Percentiles rank a stretch among this genome's conserved stretches.
Evolutionary conservation across 2,329 filamentous ascomycete species (phyloP).

Genomic region (Chalaropsis thielavioides): DNA sequence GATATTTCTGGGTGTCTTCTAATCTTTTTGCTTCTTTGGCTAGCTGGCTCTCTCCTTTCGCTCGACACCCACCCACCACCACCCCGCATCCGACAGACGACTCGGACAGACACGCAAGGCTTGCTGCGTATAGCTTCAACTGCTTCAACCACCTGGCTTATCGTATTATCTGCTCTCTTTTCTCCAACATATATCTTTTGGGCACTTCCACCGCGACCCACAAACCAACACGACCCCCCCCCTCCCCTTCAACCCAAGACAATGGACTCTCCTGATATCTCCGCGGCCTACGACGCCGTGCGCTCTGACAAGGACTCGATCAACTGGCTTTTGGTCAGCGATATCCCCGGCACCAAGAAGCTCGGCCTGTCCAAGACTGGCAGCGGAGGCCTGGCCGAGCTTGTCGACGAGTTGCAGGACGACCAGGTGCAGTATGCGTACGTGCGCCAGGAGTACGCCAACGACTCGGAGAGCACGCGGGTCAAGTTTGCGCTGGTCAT

Average conservation of each 20-base stretch:
- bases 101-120: neutral
- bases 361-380: conserved; percentile 44
- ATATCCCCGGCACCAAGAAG: conserved; percentile 42
- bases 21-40: neutral
- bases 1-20: neutral
- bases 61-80: neutral
- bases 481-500: conserved; percentile 55
- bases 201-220: neutral
- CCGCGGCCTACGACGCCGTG: conserved; percentile 50
- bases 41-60: neutral
- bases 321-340: conserved; percentile 54
- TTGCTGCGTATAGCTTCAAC: neutral
- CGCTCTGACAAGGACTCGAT: conserved; percentile 50
- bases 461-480: conserved; percentile 53
- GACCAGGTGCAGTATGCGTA: conserved; percentile 51
- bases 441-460: conserved; percentile 52
- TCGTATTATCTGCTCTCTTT: neutral
- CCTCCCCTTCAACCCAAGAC: neutral
- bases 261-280: conserved; percentile 42
- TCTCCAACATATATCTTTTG: neutral
- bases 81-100: neutral
- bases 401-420: conserved; percentile 42
- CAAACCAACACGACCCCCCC: neutral
- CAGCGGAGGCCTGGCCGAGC: conserved; percentile 44
- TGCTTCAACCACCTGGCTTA: neutral